These are phyloP conservation scores for Aspergillus arachidicola DNA, from an alignment of 2,329 filamentous ascomycete genomes.

Conservation along the genomic window DNA sequence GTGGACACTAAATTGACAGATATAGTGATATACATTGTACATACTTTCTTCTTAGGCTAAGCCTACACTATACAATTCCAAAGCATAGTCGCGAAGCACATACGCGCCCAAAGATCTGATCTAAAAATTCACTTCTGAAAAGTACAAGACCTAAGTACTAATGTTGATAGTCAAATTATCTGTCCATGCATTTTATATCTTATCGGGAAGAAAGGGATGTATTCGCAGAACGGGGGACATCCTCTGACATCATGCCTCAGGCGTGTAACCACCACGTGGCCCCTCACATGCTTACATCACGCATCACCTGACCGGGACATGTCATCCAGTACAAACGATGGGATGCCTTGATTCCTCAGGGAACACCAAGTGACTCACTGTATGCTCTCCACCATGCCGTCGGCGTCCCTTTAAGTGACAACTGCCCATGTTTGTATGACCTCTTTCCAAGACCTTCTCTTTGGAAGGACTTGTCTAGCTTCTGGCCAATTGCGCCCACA, in stretches of 20 bases:
- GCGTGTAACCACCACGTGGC: constrained; percentile 1
- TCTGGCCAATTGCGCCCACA: constrained; percentile 1
- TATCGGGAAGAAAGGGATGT: neutral
- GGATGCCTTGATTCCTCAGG: constrained; percentile 6
- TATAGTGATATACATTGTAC: neutral
- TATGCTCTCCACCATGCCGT: constrained; percentile 2
- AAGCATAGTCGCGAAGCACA: neutral
- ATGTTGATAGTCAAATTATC: neutral
- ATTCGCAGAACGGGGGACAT: too few relatives aligned
- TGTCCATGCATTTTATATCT: neutral
- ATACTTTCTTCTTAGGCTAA: neutral
- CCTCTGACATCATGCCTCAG: neutral
- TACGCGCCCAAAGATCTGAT: neutral
- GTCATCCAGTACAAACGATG: neutral
- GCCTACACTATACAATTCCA: neutral
- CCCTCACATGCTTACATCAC: constrained; percentile 10
- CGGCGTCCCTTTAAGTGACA: constrained; percentile 5
- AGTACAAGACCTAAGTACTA: neutral
- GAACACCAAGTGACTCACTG: constrained; percentile 7
- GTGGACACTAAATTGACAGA: neutral
- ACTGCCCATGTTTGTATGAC: neutral
- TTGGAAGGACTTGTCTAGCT: neutral
- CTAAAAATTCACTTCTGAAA: neutral
- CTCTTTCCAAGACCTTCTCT: neutral
- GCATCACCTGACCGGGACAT: constrained; percentile 14